Percentiles rank a stretch among this genome's conserved stretches.
phyloP scores from a whole-genome alignment of 176 grass and related monocot genomes.

The Chloris gayana region DNA sequence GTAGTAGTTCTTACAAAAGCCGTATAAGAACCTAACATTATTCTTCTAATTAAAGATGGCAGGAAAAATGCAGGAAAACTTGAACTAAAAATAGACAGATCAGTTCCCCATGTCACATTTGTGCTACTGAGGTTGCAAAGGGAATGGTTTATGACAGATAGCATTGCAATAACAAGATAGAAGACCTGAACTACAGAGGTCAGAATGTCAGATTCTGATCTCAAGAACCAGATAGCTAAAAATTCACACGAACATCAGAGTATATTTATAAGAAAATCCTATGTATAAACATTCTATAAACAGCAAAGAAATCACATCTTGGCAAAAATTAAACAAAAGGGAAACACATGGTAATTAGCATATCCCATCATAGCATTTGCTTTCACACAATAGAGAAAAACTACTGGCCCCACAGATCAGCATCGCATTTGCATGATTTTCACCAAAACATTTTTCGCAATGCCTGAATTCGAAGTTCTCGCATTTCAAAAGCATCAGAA shows the following conservation, averaged over 20 bases:
- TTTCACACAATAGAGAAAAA: slow-evolving; percentile 16
- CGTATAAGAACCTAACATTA: neutral
- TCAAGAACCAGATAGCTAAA: neutral
- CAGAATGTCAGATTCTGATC: neutral
- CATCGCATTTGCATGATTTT: neutral
- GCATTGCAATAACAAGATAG: slow-evolving; percentile 4
- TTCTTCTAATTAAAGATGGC: neutral
- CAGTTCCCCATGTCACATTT: neutral
- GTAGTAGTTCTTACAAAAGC: neutral
- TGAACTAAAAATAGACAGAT: neutral
- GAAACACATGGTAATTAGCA: slow-evolving; percentile 2
- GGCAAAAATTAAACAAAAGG: neutral
- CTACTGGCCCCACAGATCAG: neutral
- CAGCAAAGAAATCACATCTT: neutral
- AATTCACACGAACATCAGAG: neutral
- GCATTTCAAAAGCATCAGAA: slow-evolving; percentile 28
- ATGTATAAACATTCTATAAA: neutral
- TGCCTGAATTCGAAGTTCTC: neutral
- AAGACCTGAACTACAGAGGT: neutral
- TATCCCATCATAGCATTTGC: slow-evolving; percentile 2
- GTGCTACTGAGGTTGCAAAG: slow-evolving; percentile 2
- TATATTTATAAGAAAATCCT: neutral
- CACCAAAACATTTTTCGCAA: neutral
- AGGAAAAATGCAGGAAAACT: slow-evolving; percentile 6
- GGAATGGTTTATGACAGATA: slow-evolving; percentile 12